Percentiles rank a stretch among this genome's conserved stretches.
Evolutionary conservation across 1,284 basidiomycete species (phyloP).

Genomic region (Anthracocystis panici-leucophaei): DNA sequence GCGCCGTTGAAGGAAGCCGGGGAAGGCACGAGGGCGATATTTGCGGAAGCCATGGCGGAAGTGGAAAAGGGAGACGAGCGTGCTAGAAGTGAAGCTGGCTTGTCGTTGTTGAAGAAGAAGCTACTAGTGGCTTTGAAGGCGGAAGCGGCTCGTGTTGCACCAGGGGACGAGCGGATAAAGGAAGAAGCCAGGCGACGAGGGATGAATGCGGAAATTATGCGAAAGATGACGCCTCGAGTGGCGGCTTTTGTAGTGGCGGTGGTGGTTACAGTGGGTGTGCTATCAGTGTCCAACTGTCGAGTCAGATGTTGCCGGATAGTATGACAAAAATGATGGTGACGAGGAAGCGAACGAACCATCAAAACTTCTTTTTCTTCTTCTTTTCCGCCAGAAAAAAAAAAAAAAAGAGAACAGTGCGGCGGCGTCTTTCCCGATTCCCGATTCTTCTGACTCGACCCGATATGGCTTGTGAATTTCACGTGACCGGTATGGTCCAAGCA

Average conservation of each 20-base stretch:
- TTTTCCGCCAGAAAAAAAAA: slow-evolving; percentile 20
- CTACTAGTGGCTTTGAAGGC: background rate
- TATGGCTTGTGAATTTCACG: slow-evolving; percentile 9
- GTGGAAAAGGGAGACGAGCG: slow-evolving; percentile 24
- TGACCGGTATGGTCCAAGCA: slow-evolving; percentile 2
- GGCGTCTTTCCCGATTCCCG: slow-evolving; percentile 17
- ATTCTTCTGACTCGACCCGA: slow-evolving; percentile 28
- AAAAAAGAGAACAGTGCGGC: slow-evolving; percentile 3
- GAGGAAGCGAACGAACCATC: background rate
- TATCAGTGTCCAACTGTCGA: background rate
- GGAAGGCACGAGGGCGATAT: slow-evolving; percentile 48
- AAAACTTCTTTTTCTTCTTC: slow-evolving; percentile 16
- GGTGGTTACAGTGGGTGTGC: background rate
- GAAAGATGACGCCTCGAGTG: slow-evolving; percentile 3
- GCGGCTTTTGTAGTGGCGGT: background rate
- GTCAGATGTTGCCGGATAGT: background rate
- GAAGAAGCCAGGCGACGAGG: slow-evolving; percentile 33
- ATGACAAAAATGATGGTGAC: background rate
- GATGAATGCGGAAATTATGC: slow-evolving; percentile 32
- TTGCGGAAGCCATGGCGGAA: slow-evolving; percentile 42
- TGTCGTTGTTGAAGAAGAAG: no score
- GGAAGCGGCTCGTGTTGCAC: slow-evolving; percentile 15
- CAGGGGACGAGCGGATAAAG: slow-evolving; percentile 22
- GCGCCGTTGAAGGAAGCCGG: slow-evolving; percentile 71
- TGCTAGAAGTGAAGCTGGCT: no score